These are phyloP conservation scores for Crucibulum laeve DNA, from an alignment of 768 basidiomycete species.

Conservation along the genomic window DNA sequence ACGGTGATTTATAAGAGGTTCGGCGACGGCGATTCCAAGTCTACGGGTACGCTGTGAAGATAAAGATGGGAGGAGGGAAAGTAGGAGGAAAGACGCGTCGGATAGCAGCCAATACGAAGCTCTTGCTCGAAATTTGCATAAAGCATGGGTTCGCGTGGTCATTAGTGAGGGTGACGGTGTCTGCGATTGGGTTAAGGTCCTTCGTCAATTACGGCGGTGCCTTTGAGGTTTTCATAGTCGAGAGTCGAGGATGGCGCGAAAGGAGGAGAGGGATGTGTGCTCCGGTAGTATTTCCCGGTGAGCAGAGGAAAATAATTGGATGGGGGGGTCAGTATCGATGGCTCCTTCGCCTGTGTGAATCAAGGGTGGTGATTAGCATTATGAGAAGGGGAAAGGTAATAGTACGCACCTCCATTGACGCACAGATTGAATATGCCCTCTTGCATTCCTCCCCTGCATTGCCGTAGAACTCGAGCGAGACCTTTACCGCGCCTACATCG, in stretches of 20 bases:
- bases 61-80: background rate
- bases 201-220: conserved; percentile 92
- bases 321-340: conserved; percentile 63
- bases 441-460: conserved; percentile 70
- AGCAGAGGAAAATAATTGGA: conserved; percentile 92
- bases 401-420: conserved; percentile 63
- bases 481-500: conserved; percentile 79
- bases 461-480: conserved; percentile 60
- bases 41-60: conserved; percentile 41
- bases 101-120: conserved; percentile 94
- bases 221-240: conserved; percentile 83
- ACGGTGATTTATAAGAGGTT: conserved; percentile 89
- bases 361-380: background rate
- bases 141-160: conserved; percentile 88
- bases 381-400: conserved; percentile 4
- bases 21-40: conserved; percentile 85
- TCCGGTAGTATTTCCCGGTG: conserved; percentile 96
- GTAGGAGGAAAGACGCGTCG: conserved; percentile 48
- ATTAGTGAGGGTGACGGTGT: conserved; percentile 69
- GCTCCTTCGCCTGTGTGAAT: conserved; percentile 60
- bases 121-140: conserved; percentile 95
- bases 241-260: conserved; percentile 69
- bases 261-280: conserved; percentile 69
- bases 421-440: conserved; percentile 67
- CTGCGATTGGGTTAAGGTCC: conserved; percentile 62